phyloP scores from a whole-genome alignment of 306 rosid species.

The Cucumis melo region DNA sequence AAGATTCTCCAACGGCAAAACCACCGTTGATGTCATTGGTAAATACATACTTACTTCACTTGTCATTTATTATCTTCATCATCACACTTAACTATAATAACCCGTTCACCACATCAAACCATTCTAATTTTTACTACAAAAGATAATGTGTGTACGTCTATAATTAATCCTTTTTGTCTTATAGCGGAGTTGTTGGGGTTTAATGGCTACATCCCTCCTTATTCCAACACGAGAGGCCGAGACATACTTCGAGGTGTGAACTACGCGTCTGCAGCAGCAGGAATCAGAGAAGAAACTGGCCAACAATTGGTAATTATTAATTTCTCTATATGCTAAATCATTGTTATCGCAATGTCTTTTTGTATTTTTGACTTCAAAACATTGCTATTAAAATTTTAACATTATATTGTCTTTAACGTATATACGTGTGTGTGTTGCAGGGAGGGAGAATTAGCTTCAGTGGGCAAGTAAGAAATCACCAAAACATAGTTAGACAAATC shows the following conservation, averaged over 20 bases:
- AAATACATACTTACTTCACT: not conserved
- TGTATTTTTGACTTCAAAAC: no score
- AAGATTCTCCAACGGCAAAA: slow-evolving; percentile 82
- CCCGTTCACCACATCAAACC: no score
- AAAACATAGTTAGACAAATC: slow-evolving; percentile 45
- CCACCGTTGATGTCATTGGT: slow-evolving; percentile 62
- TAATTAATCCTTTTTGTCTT: not conserved
- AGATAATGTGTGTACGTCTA: no score
- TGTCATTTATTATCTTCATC: no score
- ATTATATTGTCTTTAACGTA: not conserved
- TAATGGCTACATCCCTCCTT: slow-evolving; percentile 51
- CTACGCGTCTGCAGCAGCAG: slow-evolving; percentile 97
- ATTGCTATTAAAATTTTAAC: no score
- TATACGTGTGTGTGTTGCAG: slow-evolving; percentile 16
- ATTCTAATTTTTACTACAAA: no score
- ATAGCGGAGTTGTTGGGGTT: slow-evolving; percentile 78
- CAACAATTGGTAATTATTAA: slow-evolving; percentile 50
- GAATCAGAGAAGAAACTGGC: slow-evolving; percentile 94
- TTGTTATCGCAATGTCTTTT: not conserved
- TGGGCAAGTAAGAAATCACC: slow-evolving; percentile 76
- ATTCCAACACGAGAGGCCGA: slow-evolving; percentile 41
- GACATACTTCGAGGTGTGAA: slow-evolving; percentile 69
- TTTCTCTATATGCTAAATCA: not conserved
- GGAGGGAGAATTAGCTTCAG: slow-evolving; percentile 73
- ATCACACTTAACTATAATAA: no score